These are phyloP conservation scores for Pleurotus eryngii DNA, from an alignment of 768 basidiomycete species.

Conservation along the genomic window DNA sequence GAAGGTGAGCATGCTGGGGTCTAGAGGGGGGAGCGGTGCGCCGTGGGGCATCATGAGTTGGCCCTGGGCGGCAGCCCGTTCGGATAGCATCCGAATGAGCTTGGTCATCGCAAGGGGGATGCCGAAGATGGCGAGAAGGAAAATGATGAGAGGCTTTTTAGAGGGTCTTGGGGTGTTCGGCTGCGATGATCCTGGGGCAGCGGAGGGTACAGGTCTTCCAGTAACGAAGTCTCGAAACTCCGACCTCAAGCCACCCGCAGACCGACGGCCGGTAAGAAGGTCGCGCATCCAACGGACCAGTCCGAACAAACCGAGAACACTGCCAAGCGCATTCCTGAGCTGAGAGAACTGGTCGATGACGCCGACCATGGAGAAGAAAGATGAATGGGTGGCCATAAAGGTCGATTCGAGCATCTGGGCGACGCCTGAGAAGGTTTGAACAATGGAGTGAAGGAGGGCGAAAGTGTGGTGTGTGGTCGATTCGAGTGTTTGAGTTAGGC, in stretches of 20 bases:
- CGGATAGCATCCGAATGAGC: slow-evolving; percentile 74
- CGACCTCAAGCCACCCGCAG: slow-evolving; percentile 37
- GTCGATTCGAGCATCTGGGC: slow-evolving; percentile 97
- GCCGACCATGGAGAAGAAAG: slow-evolving; percentile 94
- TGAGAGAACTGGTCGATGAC: slow-evolving; percentile 95
- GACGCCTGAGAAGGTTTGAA: slow-evolving; percentile 91
- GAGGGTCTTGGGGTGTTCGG: slow-evolving; percentile 57
- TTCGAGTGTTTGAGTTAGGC: slow-evolving; percentile 86
- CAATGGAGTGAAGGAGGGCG: slow-evolving; percentile 88
- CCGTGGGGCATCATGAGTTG: slow-evolving; percentile 28
- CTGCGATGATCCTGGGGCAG: slow-evolving; percentile 26
- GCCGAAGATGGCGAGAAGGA: slow-evolving; percentile 91
- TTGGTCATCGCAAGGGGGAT: slow-evolving; percentile 92
- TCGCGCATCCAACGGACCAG: slow-evolving; percentile 83
- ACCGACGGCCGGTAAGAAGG: slow-evolving; percentile 42
- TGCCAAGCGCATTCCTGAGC: slow-evolving; percentile 87
- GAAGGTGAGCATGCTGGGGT: slow-evolving; percentile 80
- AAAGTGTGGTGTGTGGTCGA: slow-evolving; percentile 90
- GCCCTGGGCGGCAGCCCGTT: slow-evolving; percentile 47
- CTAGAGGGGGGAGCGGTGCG: slow-evolving; percentile 53
- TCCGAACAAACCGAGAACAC: slow-evolving; percentile 90
- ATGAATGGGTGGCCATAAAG: slow-evolving; percentile 95
- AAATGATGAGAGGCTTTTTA: slow-evolving; percentile 89
- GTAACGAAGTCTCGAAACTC: slow-evolving; percentile 80
- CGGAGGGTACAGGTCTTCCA: slow-evolving; percentile 51